Evolutionary conservation across 2,329 filamentous ascomycete genomes (phyloP), one percentile per base, ranked within the genome.

Genomic region (Sporothrix euskadiensis): DNA sequence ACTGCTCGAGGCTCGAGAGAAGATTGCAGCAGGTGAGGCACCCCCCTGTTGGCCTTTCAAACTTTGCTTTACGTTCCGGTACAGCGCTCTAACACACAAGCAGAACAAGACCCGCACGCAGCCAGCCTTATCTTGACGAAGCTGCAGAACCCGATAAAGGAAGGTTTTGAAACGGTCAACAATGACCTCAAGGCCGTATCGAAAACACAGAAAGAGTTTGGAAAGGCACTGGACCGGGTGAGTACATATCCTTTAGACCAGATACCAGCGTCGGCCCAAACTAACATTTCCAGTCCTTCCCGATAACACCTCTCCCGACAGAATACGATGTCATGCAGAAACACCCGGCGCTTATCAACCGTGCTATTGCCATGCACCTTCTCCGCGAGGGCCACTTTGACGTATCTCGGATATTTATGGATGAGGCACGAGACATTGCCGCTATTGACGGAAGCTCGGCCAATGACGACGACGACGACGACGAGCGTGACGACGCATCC

Each of bases 281-380:
- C 72, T 80, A 72, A 80, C 77, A 66, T 44, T n/a, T 39, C 9
- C 71, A 81, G 78, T 79, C 79, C 12, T 80, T 82, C 26, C 85
- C 84, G 4, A 78, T 81, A 10, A 89, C 90, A 16, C 85, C 92
- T 16, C 89, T 95, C 0, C 92, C 91, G 16, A 92, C 90, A 78
- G 92, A 94, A 73, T 90, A 94, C 78, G 94, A 97, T 81, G 91
- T 90, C 47, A 89, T 98, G 81, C 90, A 89, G 1, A 88, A 90
- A 26, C 90, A 97, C 76, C 88, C 92, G 4, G 85, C 87, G 19
- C 86, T 98, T 14, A 93, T 98, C 80, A 97, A 98, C 82, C 90
- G 94, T 73, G 95, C 96, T 7, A 97, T 99, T 78, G 93, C 93
- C 10, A 98, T 98, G 94, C 96, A 99, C 80, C 88, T 99, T 30